phyloP scores from a whole-genome alignment of 495 filamentous ascomycete genomes.

The Penicillium chermesinum region DNA sequence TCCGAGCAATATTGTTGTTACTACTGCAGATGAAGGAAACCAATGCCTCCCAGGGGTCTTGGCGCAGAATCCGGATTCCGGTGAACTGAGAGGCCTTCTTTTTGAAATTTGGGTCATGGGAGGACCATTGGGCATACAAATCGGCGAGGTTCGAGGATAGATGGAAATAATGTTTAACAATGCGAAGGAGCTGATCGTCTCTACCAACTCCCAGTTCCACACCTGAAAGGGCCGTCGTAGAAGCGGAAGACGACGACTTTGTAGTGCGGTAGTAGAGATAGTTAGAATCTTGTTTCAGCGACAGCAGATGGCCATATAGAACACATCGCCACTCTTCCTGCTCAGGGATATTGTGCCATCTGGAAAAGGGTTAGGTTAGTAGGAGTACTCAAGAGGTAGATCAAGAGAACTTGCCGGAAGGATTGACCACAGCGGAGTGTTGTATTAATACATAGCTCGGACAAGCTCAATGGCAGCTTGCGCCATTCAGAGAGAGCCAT shows the following conservation, averaged over 20 bases:
- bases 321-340: constrained; percentile 87
- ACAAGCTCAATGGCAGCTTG: constrained; percentile 71
- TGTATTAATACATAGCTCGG: constrained; percentile 85
- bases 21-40: constrained; percentile 96
- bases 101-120: constrained; percentile 81
- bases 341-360: constrained; percentile 75
- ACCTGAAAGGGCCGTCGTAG: constrained; percentile 17
- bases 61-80: constrained; percentile 88
- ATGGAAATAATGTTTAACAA: constrained; percentile 78
- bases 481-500: constrained; percentile 61
- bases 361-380: constrained; percentile 22
- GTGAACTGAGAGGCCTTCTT: constrained; percentile 81
- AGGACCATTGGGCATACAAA: constrained; percentile 85
- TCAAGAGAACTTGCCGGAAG: constrained; percentile 52
- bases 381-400: not conserved
- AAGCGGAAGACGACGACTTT: not conserved
- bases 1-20: constrained; percentile 96
- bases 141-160: constrained; percentile 64
- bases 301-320: constrained; percentile 77
- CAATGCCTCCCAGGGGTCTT: constrained; percentile 94
- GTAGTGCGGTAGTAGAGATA: constrained; percentile 72
- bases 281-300: constrained; percentile 72
- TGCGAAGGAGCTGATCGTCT: constrained; percentile 58
- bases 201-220: constrained; percentile 7
- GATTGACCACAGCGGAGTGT: constrained; percentile 89